Base-by-base conservation (phyloP, 2,329 filamentous ascomycete species). In the Xylaria sp. region DNA sequence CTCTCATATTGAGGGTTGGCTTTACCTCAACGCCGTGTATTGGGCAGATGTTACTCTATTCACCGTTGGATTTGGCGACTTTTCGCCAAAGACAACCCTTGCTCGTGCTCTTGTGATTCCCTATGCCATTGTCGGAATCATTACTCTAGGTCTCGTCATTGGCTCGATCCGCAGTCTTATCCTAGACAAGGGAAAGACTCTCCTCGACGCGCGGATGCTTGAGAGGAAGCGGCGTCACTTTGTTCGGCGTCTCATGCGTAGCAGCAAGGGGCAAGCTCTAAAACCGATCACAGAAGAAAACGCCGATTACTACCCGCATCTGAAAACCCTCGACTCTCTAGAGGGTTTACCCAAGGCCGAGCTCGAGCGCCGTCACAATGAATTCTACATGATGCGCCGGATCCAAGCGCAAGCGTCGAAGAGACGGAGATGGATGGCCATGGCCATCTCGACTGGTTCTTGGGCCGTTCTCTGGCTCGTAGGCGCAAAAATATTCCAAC, bases 131-230 rank as follows among this genome's bases (percentile, higher is more conserved):
- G 79, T 92, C 5, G 92, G 92, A 2, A 88, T 94, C 59, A 89
- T 95, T 61, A 92, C 89, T 66, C 80, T 96, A 0, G 91, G 90
- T 83, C 79, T 96, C 23, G 88, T 95, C 58, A 87, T 96, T 23
- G 86, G 86, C 18, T 91, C 88, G 46, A 91, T 96, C 63, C 84
- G 90, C 39, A 89, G 79, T 60, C 75, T 87, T 46, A 80, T 84
- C 1, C 74, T 87, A 0, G 83, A 87, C 55, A 80, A 83, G 37
- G 84, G 82, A 1, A 79, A 79, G 57, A 76, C 74, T 3, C 78
- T 79, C 16, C 73, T 87, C 3, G 79, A 80, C 46, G 80, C 81
- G 1, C 78, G 84, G 7, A 81, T 86, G 74, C 74, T 85, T 4
- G 84, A 87, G 66, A 85, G 82, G 70, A 80, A 82, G 59, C 79